Base-by-base conservation (phyloP, 805 yeast species). In the Sugiyamaella floridensis region DNA sequence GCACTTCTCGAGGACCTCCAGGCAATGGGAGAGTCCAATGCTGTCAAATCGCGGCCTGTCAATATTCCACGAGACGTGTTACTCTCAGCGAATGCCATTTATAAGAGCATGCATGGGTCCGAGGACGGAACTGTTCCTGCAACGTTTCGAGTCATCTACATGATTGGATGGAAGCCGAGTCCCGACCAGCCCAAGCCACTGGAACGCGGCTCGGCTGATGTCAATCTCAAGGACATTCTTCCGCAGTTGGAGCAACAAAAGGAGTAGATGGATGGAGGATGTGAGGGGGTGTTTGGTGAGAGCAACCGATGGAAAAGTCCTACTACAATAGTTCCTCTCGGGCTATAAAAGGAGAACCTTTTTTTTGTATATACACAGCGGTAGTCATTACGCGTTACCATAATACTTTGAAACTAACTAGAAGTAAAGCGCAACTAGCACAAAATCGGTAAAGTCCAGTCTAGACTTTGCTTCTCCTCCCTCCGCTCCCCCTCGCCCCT, bases 141-240 rank as follows among this genome's bases (percentile, higher is more conserved):
- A 9, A 87, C 95, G 0, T 88, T 79, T 68, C 72, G 88, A 55
- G 79, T 88, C 50, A 79, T 87, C 22, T 85, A 83, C 64, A 83
- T 87, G 89, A 85, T 88, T 63, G 96, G 95, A 2, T 88, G 96
- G 96, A 88, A 86, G 65, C 81, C 83, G 58, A 77, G 86, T 51
- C 78, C 79, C 6, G 64, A 68, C 48, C 88, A 86, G 64, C 89
- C 90, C 2, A 72, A 82, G 63, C 92, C 95, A 1, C 74, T 86
- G 54, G 76, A 76, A 48, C 73, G 95, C 57, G 95, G 96, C 1
- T 63, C 85, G 18, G 93, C 83, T 1, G 80, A 82, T 61, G 75
- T 86, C 42, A 81, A 74, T 56, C 69, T 87, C 62, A 83, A 84
- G 64, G 90, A 86, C 54, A 80, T 80, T 10, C 67, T 82, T 22